Percentiles rank a stretch among this genome's conserved stretches.
phyloP scores from a whole-genome alignment of 2,329 filamentous ascomycete species.

The Colletotrichum simmondsii region DNA sequence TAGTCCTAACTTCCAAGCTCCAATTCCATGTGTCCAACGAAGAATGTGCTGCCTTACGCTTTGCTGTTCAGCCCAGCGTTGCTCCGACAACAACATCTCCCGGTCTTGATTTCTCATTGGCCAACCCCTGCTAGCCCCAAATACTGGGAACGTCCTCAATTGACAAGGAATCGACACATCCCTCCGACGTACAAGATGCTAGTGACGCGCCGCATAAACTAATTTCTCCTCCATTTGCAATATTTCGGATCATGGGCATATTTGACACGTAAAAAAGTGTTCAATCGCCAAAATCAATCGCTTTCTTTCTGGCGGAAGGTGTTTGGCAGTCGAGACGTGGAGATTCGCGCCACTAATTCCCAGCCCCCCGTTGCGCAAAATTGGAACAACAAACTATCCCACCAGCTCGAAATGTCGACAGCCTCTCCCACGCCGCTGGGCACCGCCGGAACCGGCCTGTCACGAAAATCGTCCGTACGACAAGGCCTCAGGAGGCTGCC shows the following conservation, averaged over 20 bases:
- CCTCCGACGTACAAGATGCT: slow-evolving; percentile 33
- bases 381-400: slow-evolving; percentile 23
- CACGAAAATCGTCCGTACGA: slow-evolving; percentile 65
- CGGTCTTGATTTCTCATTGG: slow-evolving; percentile 27
- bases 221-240: slow-evolving; percentile 46
- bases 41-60: slow-evolving; percentile 21
- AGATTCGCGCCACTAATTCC: slow-evolving; percentile 23
- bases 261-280: slow-evolving; percentile 53
- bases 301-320: slow-evolving; percentile 14
- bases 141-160: slow-evolving; percentile 33
- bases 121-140: slow-evolving; percentile 32
- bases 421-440: slow-evolving; percentile 67
- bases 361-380: slow-evolving; percentile 2
- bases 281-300: slow-evolving; percentile 40
- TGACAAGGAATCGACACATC: slow-evolving; percentile 35
- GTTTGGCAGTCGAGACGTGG: slow-evolving; percentile 21
- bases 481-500: slow-evolving; percentile 63
- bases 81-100: slow-evolving; percentile 38
- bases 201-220: slow-evolving; percentile 49
- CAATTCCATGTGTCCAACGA: slow-evolving; percentile 17
- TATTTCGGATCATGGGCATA: slow-evolving; percentile 49
- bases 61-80: slow-evolving; percentile 34
- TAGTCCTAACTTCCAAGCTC: background rate
- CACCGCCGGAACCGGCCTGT: slow-evolving; percentile 54
- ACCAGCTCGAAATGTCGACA: slow-evolving; percentile 48